phyloP scores from a whole-genome alignment of 805 yeast genomes.

The Cephaloascus fragrans region DNA sequence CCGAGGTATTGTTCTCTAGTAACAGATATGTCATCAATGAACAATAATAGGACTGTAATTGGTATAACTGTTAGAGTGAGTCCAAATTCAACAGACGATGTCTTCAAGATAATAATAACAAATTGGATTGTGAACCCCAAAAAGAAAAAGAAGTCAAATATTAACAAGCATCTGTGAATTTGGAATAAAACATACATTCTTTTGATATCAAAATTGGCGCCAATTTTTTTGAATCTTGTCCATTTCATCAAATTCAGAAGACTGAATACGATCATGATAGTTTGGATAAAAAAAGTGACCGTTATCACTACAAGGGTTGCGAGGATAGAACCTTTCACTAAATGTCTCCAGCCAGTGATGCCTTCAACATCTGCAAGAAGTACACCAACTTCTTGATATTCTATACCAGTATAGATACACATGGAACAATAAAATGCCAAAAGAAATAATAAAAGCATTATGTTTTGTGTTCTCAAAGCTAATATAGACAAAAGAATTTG shows the following conservation, averaged over 20 bases:
- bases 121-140: constrained; percentile 41
- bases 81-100: constrained; percentile 31
- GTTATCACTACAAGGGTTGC: constrained; percentile 33
- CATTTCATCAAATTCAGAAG: constrained; percentile 32
- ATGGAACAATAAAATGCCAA: constrained; percentile 29
- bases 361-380: too few species aligned
- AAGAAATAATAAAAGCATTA: constrained; percentile 26
- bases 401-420: constrained; percentile 36
- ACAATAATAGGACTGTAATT: constrained; percentile 24
- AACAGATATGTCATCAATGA: constrained; percentile 24
- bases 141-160: constrained; percentile 37
- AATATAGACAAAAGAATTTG: constrained; percentile 26
- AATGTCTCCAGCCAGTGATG: constrained; percentile 17
- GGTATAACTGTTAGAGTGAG: constrained; percentile 37
- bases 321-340: constrained; percentile 27
- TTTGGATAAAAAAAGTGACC: constrained; percentile 20
- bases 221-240: constrained; percentile 37
- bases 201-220: constrained; percentile 32
- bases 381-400: constrained; percentile 29
- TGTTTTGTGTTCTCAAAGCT: constrained; percentile 28
- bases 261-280: constrained; percentile 15
- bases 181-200: constrained; percentile 26
- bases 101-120: constrained; percentile 30
- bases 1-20: constrained; percentile 20
- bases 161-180: constrained; percentile 25